Evolutionary conservation across 1,284 basidiomycete genomes (phyloP).

Genomic region (Clitocybe nebularis): DNA sequence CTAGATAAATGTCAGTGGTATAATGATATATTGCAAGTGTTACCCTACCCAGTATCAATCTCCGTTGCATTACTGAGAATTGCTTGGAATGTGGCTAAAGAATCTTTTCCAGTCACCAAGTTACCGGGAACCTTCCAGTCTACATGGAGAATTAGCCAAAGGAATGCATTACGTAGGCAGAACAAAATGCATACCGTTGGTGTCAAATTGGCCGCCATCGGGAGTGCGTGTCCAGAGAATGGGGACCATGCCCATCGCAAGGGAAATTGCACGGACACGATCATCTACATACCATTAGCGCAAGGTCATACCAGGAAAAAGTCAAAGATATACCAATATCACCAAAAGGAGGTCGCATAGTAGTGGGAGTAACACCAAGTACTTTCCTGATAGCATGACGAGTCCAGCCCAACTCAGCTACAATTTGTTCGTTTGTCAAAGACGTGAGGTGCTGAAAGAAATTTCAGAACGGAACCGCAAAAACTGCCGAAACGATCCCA

Average conservation of each 20-base stretch:
- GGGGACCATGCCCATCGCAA: slow-evolving; percentile 79
- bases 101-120: slow-evolving; percentile 51
- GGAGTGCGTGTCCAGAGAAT: slow-evolving; percentile 76
- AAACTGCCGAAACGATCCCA: too few relatives aligned
- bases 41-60: slow-evolving; percentile 48
- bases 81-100: slow-evolving; percentile 53
- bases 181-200: slow-evolving; percentile 52
- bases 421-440: slow-evolving; percentile 82
- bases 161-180: slow-evolving; percentile 4
- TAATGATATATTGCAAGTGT: neutral
- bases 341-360: slow-evolving; percentile 60
- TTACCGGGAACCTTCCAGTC: slow-evolving; percentile 86
- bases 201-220: slow-evolving; percentile 68
- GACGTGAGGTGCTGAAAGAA: slow-evolving; percentile 67
- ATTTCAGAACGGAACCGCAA: slow-evolving; percentile 1
- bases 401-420: slow-evolving; percentile 93
- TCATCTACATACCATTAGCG: slow-evolving; percentile 54
- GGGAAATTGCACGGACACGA: slow-evolving; percentile 81
- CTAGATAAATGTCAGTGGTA: slow-evolving; percentile 32
- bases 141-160: slow-evolving; percentile 22
- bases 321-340: slow-evolving; percentile 43
- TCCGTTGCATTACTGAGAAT: slow-evolving; percentile 61
- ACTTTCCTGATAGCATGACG: slow-evolving; percentile 77
- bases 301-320: neutral
- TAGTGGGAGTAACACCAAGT: slow-evolving; percentile 77